Conservation (phyloP, 345 rosid species). For the Moringa oleifera region DNA sequence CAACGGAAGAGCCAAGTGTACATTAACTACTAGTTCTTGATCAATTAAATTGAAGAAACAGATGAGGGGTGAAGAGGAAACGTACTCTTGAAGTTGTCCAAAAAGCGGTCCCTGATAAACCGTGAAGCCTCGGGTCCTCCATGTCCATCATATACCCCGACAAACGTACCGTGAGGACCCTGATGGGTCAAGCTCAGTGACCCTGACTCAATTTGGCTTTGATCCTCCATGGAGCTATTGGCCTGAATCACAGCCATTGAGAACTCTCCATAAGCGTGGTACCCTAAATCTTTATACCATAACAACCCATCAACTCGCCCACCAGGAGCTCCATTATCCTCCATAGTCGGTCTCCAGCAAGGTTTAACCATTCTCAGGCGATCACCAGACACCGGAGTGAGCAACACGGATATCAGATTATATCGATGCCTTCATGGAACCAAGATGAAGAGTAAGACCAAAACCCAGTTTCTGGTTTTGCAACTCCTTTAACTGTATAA, state of each 20-base stretch:
- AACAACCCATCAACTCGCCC: constrained; percentile 72
- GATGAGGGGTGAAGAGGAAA: no score
- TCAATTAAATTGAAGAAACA: no score
- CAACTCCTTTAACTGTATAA: constrained; percentile 22
- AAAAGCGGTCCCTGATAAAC: constrained; percentile 76
- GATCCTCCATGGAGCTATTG: constrained; percentile 70
- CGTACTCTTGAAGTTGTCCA: constrained; percentile 63
- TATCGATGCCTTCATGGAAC: no score
- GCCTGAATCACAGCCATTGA: constrained; percentile 99
- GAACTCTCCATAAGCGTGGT: constrained; percentile 67
- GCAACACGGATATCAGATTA: no score
- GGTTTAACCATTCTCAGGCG: no score
- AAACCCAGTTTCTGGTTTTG: constrained; percentile 19
- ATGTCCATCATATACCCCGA: constrained; percentile 98
- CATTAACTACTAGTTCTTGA: no score
- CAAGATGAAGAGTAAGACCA: no score
- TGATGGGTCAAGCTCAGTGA: constrained; percentile 66
- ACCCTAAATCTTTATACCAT: constrained; percentile 84
- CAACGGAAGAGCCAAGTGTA: no score
- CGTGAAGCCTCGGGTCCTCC: constrained; percentile 97
- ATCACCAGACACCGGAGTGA: no score
- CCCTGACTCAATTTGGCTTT: constrained; percentile 92
- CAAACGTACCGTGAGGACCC: constrained; percentile 89
- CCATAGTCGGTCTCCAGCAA: constrained; percentile 85
- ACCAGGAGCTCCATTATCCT: constrained; percentile 53